These are phyloP conservation scores for Caryopteris hybrid DNA, from an alignment of 305 asterid genomes.

Conservation along the genomic window DNA sequence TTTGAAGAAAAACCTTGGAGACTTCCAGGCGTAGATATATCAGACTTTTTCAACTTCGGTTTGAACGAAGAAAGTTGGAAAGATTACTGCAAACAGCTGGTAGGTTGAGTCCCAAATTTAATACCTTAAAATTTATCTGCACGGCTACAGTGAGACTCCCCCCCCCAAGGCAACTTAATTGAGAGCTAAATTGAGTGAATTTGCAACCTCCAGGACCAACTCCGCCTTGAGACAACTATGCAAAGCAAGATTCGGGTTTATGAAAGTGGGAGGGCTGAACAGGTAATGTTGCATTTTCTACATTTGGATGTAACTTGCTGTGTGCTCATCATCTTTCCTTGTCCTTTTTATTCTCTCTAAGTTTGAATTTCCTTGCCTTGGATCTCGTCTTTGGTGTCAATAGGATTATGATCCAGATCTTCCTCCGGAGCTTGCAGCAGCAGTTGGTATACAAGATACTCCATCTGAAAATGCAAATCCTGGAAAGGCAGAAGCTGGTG, in stretches of 20 bases:
- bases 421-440: constrained; percentile 99
- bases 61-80: constrained; percentile 92
- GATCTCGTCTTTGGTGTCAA: constrained; percentile 26
- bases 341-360: neutral
- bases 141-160: neutral
- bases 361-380: neutral
- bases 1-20: constrained; percentile 97
- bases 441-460: constrained; percentile 68
- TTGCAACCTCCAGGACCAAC: constrained; percentile 67
- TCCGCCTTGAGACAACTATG: constrained; percentile 89
- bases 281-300: constrained; percentile 43
- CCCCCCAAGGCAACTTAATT: neutral
- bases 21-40: constrained; percentile 64
- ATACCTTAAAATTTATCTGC: neutral
- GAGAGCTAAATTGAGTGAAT: constrained; percentile 25
- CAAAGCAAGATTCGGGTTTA: constrained; percentile 93
- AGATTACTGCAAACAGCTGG: constrained; percentile 93
- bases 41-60: constrained; percentile 92
- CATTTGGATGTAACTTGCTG: neutral
- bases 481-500: constrained; percentile 52
- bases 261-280: constrained; percentile 94
- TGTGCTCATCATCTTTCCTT: neutral
- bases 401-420: constrained; percentile 98
- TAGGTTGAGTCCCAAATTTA: constrained; percentile 16
- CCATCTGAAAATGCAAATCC: constrained; percentile 48